A percentile compares a stretch with the other conserved stretches of the same genome.
phyloP scores from a whole-genome alignment of 352 stramenopile species.

The Globisporangium lucens region DNA sequence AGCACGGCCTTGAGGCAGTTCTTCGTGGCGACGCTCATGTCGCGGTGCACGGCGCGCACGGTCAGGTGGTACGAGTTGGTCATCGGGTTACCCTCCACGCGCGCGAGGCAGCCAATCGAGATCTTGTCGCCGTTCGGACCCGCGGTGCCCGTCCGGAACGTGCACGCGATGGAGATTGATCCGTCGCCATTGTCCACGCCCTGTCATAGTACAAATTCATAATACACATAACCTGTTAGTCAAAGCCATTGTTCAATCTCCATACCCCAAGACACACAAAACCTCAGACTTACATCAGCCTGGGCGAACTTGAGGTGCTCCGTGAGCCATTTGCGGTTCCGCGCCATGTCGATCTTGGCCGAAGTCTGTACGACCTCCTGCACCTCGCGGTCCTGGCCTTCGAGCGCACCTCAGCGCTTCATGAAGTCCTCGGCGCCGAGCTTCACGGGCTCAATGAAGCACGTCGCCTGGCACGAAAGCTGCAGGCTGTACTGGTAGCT shows the following conservation, averaged over 20 bases:
- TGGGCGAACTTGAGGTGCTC: slow-evolving; percentile 89
- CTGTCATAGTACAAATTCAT: slow-evolving; percentile 15
- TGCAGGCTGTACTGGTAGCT: slow-evolving; percentile 68
- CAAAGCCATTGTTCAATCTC: neutral
- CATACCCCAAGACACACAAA: neutral
- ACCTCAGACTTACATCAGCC: slow-evolving; percentile 43
- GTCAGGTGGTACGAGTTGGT: slow-evolving; percentile 86
- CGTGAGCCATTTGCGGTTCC: slow-evolving; percentile 80
- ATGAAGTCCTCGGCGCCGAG: slow-evolving; percentile 91
- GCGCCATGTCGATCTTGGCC: slow-evolving; percentile 80
- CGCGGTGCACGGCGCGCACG: slow-evolving; percentile 90
- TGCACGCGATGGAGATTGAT: slow-evolving; percentile 88
- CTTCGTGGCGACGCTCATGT: slow-evolving; percentile 68
- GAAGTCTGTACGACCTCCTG: slow-evolving; percentile 88
- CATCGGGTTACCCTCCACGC: slow-evolving; percentile 86
- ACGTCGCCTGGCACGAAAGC: slow-evolving; percentile 87
- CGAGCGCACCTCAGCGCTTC: slow-evolving; percentile 90
- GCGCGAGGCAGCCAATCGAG: slow-evolving; percentile 91
- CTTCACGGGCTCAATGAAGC: slow-evolving; percentile 92
- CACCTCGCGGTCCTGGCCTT: slow-evolving; percentile 89
- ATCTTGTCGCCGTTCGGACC: slow-evolving; percentile 91
- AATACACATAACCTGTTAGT: neutral
- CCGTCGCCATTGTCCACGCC: slow-evolving; percentile 69
- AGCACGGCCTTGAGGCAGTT: slow-evolving; percentile 65
- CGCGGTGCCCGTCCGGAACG: slow-evolving; percentile 89